Evolutionary conservation across 2,329 filamentous ascomycete genomes (phyloP), one percentile per base, ranked within the genome.

Genomic region (Balansia obtecta): DNA sequence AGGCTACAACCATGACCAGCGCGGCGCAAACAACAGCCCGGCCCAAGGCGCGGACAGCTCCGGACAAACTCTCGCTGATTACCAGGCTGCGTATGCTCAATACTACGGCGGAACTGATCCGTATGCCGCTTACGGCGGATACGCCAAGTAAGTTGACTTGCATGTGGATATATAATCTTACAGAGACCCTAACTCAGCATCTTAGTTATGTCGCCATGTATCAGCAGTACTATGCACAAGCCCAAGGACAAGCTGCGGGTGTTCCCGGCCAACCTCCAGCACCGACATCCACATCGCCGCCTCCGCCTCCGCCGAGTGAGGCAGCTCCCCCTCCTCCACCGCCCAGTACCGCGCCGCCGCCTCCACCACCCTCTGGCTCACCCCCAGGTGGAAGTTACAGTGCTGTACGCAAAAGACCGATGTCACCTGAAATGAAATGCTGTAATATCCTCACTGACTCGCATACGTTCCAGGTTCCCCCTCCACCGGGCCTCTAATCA

Each of bases 101-200:
- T 93, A 94, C 66, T 91, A 90, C 54, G 76, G 75, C 55, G 74
- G 74, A 50, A 72, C 78, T 55, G 88, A 96, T 61, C 91, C 90
- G 0, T 96, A 96, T 65, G 88, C 88, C 41, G 82, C 86, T 9
- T 96, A 93, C 59, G 91, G 91, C 54, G 91, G 91, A 50, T 96
- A 93, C 67, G 79, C 83, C 58, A 86, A 85, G 70, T 87, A 76
- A 63, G 73, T 58, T 33, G 7, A 8, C 41, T 18, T 16, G 12
- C 30, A 27, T 27, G 27, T 27, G 27, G 27, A 27, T 27, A 7
- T 22, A 8, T 27, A 6, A 27, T 27, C 8, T 27, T 27, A 7
- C 27, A 27, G 7, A 8, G 27, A 11, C 2, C 20, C 53, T 60
- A 64, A 58, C 65, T 55, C 44, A 16, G 39, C 22, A 3, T 27